Conservation (phyloP, 2,329 filamentous ascomycete genomes). For the Paecilomyces sp. region DNA sequence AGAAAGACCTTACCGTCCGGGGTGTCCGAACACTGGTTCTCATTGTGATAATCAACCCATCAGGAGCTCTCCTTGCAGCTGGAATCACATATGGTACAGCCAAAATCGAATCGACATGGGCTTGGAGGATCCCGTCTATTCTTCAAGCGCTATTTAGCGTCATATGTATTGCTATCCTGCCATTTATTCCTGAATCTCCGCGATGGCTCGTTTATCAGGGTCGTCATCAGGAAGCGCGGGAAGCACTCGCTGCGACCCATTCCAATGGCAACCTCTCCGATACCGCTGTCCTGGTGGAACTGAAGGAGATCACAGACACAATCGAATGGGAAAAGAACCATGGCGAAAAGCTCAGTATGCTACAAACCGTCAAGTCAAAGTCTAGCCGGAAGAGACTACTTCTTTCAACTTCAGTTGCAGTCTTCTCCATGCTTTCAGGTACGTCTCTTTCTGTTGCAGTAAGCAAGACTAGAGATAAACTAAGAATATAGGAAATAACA, state of each 20-base stretch:
- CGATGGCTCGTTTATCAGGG: constrained; percentile 41
- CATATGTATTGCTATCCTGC: constrained; percentile 36
- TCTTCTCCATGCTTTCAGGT: constrained; percentile 15
- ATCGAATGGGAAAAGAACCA: constrained; percentile 39
- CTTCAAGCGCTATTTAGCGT: constrained; percentile 35
- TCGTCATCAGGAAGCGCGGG: constrained; percentile 34
- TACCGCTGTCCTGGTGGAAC: constrained; percentile 32
- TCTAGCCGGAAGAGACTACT: constrained; percentile 31
- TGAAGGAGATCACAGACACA: constrained; percentile 43
- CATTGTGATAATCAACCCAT: neutral
- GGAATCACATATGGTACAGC: constrained; percentile 41
- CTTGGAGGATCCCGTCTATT: constrained; percentile 40
- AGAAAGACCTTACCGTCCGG: neutral
- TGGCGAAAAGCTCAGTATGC: constrained; percentile 27
- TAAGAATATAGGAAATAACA: constrained; percentile 29
- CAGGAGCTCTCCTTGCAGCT: constrained; percentile 40
- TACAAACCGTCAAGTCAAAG: constrained; percentile 31
- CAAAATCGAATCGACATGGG: constrained; percentile 38
- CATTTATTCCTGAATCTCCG: constrained; percentile 43
- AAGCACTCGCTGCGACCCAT: constrained; percentile 38
- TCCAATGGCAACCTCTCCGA: constrained; percentile 37
- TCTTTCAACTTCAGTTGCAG: constrained; percentile 29
- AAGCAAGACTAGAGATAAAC: neutral
- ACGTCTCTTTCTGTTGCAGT: neutral
- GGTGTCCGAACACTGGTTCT: neutral